A percentile compares a stretch with the other conserved stretches of the same genome.
phyloP scores from a whole-genome alignment of 1,139 yeast species.

The Geotrichum restrictum region DNA sequence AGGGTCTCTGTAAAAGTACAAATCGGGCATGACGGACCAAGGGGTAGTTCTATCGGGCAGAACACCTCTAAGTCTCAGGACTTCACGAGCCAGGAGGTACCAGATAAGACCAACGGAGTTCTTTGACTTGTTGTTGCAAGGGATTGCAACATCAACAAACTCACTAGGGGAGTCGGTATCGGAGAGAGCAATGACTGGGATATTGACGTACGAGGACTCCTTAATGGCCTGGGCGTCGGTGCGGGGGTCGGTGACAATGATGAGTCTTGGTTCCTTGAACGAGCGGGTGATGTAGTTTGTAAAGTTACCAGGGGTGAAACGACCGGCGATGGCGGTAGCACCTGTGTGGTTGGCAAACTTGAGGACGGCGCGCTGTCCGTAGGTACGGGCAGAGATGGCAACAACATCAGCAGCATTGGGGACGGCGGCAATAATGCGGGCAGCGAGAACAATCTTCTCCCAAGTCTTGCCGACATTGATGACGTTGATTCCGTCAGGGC shows the following conservation, averaged over 20 bases:
- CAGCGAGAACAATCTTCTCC: conserved; percentile 99
- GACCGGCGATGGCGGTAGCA: conserved; percentile 99
- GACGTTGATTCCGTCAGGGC: conserved; percentile 99
- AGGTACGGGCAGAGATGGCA: conserved; percentile 98
- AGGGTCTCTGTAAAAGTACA: conserved; percentile 99
- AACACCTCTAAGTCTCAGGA: conserved; percentile 97
- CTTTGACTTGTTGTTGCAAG: conserved; percentile 99
- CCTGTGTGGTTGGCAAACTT: conserved; percentile 99
- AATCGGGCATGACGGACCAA: conserved; percentile 99
- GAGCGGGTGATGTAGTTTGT: conserved; percentile 99
- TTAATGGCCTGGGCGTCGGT: conserved; percentile 99
- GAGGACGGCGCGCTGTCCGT: conserved; percentile 99
- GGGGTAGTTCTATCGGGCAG: conserved; percentile 94
- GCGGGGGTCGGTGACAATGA: conserved; percentile 99
- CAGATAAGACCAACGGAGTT: conserved; percentile 99
- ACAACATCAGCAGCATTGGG: conserved; percentile 98
- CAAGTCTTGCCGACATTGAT: conserved; percentile 99
- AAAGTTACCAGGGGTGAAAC: conserved; percentile 99
- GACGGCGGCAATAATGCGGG: conserved; percentile 98
- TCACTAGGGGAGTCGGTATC: conserved; percentile 99
- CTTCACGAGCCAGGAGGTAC: conserved; percentile 99
- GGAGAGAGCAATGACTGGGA: conserved; percentile 98
- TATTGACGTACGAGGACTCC: conserved; percentile 99
- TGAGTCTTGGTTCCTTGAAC: conserved; percentile 99
- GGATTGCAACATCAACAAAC: conserved; percentile 98